Percentiles rank a stretch among this genome's conserved stretches.
phyloP scores from a whole-genome alignment of 2,329 filamentous ascomycete species.

The Fusarium sp. region DNA sequence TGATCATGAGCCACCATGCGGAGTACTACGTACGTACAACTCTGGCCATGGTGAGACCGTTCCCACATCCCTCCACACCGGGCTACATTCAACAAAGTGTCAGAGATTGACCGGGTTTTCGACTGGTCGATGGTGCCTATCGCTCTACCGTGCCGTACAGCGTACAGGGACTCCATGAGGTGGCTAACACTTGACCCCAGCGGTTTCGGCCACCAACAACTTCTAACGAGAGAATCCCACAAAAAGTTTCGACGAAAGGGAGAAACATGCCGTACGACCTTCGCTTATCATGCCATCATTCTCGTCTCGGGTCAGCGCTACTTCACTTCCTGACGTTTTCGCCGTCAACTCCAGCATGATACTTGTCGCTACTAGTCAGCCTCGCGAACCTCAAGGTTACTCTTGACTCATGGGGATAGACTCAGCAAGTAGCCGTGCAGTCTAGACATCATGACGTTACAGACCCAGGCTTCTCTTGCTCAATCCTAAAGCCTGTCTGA shows the following conservation, averaged over 20 bases:
- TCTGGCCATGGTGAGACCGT: slow-evolving; percentile 6
- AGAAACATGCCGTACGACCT: slow-evolving; percentile 20
- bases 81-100: neutral
- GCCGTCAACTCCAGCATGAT: neutral
- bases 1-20: neutral
- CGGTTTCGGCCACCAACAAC: slow-evolving; percentile 19
- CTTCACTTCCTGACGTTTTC: neutral
- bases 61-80: neutral
- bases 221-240: slow-evolving; percentile 4
- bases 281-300: slow-evolving; percentile 7
- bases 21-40: neutral
- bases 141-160: slow-evolving; percentile 1
- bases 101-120: slow-evolving; percentile 10
- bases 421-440: slow-evolving; percentile 12
- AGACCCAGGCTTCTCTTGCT: neutral
- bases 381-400: neutral
- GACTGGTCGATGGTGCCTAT: slow-evolving; percentile 17
- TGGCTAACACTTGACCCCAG: slow-evolving; percentile 21
- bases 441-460: slow-evolving; percentile 15
- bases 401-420: slow-evolving; percentile 22
- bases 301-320: neutral
- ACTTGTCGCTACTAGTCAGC: slow-evolving; percentile 17
- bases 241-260: slow-evolving; percentile 21
- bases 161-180: slow-evolving; percentile 10
- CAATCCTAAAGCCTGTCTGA: slow-evolving; percentile 11